phyloP scores from a whole-genome alignment of 768 basidiomycete species.

The Lactarius tabidus region DNA sequence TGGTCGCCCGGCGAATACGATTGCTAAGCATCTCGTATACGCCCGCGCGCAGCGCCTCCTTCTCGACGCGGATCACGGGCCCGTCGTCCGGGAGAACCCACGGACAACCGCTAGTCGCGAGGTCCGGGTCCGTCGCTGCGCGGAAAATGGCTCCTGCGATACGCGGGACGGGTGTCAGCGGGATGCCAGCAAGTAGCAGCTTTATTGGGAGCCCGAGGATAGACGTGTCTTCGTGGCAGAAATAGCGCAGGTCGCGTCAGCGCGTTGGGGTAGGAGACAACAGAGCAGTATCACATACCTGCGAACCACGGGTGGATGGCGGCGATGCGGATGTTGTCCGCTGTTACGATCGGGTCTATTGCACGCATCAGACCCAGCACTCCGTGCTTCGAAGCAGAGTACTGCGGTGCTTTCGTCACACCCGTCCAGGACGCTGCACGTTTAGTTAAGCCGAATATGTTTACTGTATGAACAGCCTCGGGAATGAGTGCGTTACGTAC shows the following conservation, averaged over 20 bases:
- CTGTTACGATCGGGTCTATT: conserved; percentile 20
- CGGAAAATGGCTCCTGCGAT: conserved; percentile 34
- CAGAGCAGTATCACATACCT: conserved; percentile 23
- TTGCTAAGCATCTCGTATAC: conserved; percentile 30
- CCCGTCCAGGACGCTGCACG: conserved; percentile 30
- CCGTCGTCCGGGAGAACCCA: conserved; percentile 34
- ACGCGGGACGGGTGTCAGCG: conserved; percentile 31
- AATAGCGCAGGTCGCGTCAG: not conserved
- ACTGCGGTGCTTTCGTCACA: conserved; percentile 27
- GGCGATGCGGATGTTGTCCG: conserved; percentile 28
- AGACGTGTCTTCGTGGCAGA: conserved; percentile 23
- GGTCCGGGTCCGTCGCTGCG: conserved; percentile 30
- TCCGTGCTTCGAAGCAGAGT: conserved; percentile 33
- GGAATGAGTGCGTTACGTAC: conserved; percentile 22
- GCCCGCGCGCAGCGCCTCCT: conserved; percentile 26
- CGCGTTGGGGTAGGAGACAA: not conserved
- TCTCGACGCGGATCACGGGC: conserved; percentile 28
- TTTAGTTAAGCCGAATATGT: not conserved
- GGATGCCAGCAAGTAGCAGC: conserved; percentile 31
- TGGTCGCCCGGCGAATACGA: conserved; percentile 6
- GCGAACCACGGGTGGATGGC: conserved; percentile 34
- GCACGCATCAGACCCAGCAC: conserved; percentile 33
- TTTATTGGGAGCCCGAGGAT: conserved; percentile 25
- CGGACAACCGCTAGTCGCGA: conserved; percentile 28
- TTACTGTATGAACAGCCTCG: not conserved